Conservation (phyloP, 306 rosid species). For the Coriaria nepalensis region DNA sequence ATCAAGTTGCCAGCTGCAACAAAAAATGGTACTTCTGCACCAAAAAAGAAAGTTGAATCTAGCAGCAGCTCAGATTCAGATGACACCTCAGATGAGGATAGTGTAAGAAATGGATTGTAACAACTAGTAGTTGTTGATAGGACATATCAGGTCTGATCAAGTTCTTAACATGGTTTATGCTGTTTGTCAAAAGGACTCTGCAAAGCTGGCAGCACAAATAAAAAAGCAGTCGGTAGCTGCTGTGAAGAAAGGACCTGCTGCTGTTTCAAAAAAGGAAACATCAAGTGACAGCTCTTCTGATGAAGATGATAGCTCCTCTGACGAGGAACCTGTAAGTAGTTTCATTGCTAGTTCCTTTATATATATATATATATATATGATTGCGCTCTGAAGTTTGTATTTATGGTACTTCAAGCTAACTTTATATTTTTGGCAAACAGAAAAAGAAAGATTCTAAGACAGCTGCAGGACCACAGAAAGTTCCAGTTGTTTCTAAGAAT, state of each 20-base stretch:
- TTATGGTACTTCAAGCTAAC: too few relatives aligned
- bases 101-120: conserved; percentile 4
- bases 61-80: conserved; percentile 14
- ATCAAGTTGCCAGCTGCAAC: neutral
- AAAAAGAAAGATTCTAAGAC: too few relatives aligned
- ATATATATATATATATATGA: too few relatives aligned
- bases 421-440: too few relatives aligned
- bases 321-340: conserved; percentile 17
- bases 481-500: neutral
- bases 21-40: conserved; percentile 4
- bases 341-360: too few relatives aligned
- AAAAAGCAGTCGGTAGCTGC: neutral
- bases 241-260: conserved; percentile 6
- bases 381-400: too few relatives aligned
- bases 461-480: too few relatives aligned
- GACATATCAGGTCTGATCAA: too few relatives aligned
- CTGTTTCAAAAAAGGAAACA: conserved; percentile 1
- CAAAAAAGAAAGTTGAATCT: conserved; percentile 7
- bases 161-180: too few relatives aligned
- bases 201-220: neutral
- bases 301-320: conserved; percentile 17
- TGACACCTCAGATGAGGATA: conserved; percentile 21
- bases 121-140: neutral
- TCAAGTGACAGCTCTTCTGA: conserved; percentile 11
- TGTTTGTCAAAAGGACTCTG: neutral